Conservation (phyloP, 176 grass and related monocot species). For the Carex parvula region DNA sequence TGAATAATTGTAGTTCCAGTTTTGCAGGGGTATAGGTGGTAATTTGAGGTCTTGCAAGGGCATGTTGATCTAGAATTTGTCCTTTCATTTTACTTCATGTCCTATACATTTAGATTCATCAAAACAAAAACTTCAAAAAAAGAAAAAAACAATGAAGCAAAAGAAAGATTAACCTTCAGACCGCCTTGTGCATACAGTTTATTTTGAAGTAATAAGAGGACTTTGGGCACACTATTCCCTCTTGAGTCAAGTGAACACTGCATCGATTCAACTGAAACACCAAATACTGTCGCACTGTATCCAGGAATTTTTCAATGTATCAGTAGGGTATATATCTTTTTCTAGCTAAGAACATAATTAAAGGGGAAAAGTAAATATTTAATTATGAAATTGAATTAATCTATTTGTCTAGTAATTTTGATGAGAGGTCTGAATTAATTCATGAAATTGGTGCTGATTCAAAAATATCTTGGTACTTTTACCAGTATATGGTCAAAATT, state of each 20-base stretch:
- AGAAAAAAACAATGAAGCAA: background rate
- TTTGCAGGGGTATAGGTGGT: background rate
- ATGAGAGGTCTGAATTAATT: background rate
- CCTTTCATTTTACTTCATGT: background rate
- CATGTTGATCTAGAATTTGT: background rate
- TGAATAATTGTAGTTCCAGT: background rate
- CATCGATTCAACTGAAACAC: constrained; percentile 83
- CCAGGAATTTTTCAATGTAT: background rate
- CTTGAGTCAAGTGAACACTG: constrained; percentile 59
- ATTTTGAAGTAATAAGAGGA: constrained; percentile 61
- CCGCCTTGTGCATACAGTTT: constrained; percentile 54
- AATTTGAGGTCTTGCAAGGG: background rate
- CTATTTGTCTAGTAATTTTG: background rate
- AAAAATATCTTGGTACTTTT: background rate
- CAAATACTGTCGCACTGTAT: constrained; percentile 60
- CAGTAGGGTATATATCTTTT: background rate
- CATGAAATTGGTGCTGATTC: background rate
- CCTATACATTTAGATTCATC: background rate
- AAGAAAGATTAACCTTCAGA: constrained; percentile 23
- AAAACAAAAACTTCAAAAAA: background rate
- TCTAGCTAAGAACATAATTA: background rate
- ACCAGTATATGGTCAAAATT: background rate
- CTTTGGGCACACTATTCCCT: constrained; percentile 57
- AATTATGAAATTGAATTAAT: background rate
- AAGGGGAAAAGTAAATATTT: background rate